Conservation (phyloP, 345 rosid genomes). For the Litchi chinensis region DNA sequence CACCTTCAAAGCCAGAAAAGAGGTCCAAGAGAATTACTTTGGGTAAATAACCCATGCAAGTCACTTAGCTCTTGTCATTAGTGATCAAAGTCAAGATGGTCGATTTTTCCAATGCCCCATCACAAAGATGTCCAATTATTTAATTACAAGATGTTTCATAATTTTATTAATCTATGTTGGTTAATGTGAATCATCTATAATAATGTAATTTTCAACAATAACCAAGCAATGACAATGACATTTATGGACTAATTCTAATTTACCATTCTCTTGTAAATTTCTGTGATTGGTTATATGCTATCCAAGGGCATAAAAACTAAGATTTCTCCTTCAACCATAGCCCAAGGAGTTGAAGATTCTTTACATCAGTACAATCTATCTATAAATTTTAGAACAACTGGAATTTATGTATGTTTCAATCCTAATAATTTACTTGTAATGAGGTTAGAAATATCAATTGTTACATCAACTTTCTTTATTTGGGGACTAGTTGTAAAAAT, state of each 20-base stretch:
- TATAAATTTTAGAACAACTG: no score
- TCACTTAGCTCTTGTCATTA: constrained; percentile 23
- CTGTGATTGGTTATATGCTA: not conserved
- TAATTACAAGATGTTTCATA: not conserved
- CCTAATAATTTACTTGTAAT: no score
- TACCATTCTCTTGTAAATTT: not conserved
- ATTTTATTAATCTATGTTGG: not conserved
- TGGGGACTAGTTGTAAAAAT: no score
- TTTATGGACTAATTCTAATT: not conserved
- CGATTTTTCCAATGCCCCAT: constrained; percentile 34
- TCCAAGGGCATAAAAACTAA: not conserved
- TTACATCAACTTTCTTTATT: no score
- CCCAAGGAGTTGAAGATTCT: not conserved
- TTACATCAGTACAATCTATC: not conserved
- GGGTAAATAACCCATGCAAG: constrained; percentile 16
- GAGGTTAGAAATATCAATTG: no score
- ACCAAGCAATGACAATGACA: constrained; percentile 17
- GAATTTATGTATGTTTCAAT: no score
- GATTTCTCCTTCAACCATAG: no score
- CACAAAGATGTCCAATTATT: not conserved
- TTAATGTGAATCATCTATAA: not conserved
- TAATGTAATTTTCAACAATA: not conserved
- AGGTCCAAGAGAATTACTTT: constrained; percentile 15
- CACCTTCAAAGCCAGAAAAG: constrained; percentile 4
- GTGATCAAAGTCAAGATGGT: constrained; percentile 4